Evolutionary conservation across 2,329 filamentous ascomycete species (phyloP).

Genomic region (Hymenoscyphus fructigenus): DNA sequence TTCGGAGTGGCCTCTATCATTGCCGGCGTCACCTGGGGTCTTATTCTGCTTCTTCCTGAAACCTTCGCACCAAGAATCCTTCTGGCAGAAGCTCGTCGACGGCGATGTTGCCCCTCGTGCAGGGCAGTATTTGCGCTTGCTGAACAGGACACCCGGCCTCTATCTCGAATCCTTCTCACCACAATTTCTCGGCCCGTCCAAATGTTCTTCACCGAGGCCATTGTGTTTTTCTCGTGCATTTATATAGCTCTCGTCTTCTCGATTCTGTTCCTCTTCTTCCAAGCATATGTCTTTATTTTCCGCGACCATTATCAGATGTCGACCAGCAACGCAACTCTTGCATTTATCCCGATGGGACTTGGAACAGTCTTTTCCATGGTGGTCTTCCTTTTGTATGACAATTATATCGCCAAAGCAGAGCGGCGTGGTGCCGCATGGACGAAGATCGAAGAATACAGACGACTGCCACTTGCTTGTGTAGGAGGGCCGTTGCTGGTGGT

Average conservation of each 20-base stretch:
- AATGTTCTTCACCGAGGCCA: slow-evolving; percentile 62
- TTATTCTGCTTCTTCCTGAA: slow-evolving; percentile 53
- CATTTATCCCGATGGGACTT: slow-evolving; percentile 40
- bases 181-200: slow-evolving; percentile 79
- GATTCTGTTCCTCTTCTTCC: slow-evolving; percentile 57
- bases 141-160: slow-evolving; percentile 40
- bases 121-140: slow-evolving; percentile 56
- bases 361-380: slow-evolving; percentile 26
- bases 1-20: slow-evolving; percentile 63
- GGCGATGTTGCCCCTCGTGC: slow-evolving; percentile 54
- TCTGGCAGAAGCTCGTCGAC: slow-evolving; percentile 48
- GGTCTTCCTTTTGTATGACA: slow-evolving; percentile 40
- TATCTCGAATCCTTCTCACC: slow-evolving; percentile 50
- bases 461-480: slow-evolving; percentile 68
- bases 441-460: slow-evolving; percentile 78
- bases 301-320: slow-evolving; percentile 54
- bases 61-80: slow-evolving; percentile 61
- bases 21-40: slow-evolving; percentile 57
- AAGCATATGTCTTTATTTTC: slow-evolving; percentile 65
- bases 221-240: slow-evolving; percentile 73
- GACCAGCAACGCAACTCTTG: slow-evolving; percentile 61
- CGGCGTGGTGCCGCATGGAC: slow-evolving; percentile 35
- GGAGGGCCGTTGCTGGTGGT: slow-evolving; percentile 62
- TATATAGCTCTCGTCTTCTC: slow-evolving; percentile 76
- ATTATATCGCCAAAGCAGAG: slow-evolving; percentile 38